Evolutionary conservation across 345 rosid species (phyloP), one percentile per base, ranked within the genome.

Genomic region (Heritiera fomes): DNA sequence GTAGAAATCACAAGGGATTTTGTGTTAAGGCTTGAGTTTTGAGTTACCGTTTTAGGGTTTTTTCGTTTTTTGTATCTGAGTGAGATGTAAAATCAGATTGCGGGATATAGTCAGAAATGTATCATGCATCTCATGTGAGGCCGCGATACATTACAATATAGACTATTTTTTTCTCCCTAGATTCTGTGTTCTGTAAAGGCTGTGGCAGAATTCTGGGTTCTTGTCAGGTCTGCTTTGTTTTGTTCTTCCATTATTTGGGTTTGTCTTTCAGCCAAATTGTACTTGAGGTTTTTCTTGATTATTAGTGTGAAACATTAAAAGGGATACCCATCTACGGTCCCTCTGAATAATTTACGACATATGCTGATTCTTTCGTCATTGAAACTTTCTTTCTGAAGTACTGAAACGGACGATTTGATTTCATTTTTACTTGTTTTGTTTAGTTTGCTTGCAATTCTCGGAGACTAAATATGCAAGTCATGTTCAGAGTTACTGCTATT

Each of bases 41-140:
- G 87, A 86, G 87, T 82, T 85, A 78, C 84, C 77, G 34, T 49
- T 76, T 81, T 83, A 78, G 84, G 83, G 71, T 85, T 83, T 78
- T 41, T 71, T 47, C 10, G 4, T 69, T 41, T 71, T 47, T 47
- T 0, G 79, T 80, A 79, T 78, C 83, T 79, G 93, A 89, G 92
- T 89, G 94, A 89, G 87, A 87, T 92, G 93, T 90, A 92, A 88
- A 87, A 90, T 89, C 90, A 81, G 90, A 82, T 87, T 85, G 87
- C 88, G 91, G 88, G 79, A 72, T 87, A 85, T 83, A 86, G 87
- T 83, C 81, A 86, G 86, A 86, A 88, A 84, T 87, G 92, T 87
- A 87, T 91, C 89, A 86, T 79, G 91, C 92, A 90, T 90, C 95
- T 90, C 88, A 71, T 83, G 90, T 81, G 93, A 94, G 95, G 58